These are phyloP conservation scores for Colletotrichum zoysiae DNA, from an alignment of 2,329 filamentous ascomycete species.

Conservation along the genomic window DNA sequence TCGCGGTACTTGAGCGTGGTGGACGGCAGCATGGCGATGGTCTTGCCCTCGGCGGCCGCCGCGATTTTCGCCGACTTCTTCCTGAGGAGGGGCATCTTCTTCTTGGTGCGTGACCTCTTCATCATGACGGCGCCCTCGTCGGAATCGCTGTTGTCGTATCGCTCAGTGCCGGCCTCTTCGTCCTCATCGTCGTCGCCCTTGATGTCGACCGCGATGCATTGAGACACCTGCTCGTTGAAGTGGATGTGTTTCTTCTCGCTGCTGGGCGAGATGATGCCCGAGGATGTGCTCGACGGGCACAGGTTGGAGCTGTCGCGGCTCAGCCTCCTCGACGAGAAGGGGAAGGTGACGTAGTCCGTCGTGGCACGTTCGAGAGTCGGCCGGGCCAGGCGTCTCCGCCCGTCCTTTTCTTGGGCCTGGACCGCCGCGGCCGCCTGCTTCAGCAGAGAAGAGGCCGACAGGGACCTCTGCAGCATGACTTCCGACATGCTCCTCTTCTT, in stretches of 20 bases:
- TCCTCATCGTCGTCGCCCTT: slow-evolving; percentile 84
- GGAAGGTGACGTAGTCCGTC: slow-evolving; percentile 77
- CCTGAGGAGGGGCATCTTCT: slow-evolving; percentile 68
- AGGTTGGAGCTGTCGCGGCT: slow-evolving; percentile 75
- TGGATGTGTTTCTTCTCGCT: slow-evolving; percentile 87
- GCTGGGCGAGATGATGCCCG: slow-evolving; percentile 74
- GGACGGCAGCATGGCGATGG: slow-evolving; percentile 87
- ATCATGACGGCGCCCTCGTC: slow-evolving; percentile 87
- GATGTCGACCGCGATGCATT: slow-evolving; percentile 92
- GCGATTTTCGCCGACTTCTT: slow-evolving; percentile 52
- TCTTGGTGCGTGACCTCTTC: slow-evolving; percentile 72
- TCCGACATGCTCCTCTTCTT: slow-evolving; percentile 98
- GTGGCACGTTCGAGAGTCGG: slow-evolving; percentile 71
- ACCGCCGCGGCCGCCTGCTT: slow-evolving; percentile 91
- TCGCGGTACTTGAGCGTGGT: slow-evolving; percentile 88
- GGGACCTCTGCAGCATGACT: slow-evolving; percentile 88
- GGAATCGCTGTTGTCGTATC: slow-evolving; percentile 72
- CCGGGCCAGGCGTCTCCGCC: slow-evolving; percentile 60
- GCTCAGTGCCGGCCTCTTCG: slow-evolving; percentile 60
- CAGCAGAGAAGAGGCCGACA: slow-evolving; percentile 88
- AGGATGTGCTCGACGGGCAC: slow-evolving; percentile 76
- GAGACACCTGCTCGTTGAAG: slow-evolving; percentile 95
- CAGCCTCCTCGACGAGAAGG: slow-evolving; percentile 71
- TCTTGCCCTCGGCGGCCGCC: slow-evolving; percentile 77
- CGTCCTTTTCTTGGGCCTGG: slow-evolving; percentile 80